Conservation (phyloP, 768 basidiomycete genomes). For the Naematelia aurantialba region DNA sequence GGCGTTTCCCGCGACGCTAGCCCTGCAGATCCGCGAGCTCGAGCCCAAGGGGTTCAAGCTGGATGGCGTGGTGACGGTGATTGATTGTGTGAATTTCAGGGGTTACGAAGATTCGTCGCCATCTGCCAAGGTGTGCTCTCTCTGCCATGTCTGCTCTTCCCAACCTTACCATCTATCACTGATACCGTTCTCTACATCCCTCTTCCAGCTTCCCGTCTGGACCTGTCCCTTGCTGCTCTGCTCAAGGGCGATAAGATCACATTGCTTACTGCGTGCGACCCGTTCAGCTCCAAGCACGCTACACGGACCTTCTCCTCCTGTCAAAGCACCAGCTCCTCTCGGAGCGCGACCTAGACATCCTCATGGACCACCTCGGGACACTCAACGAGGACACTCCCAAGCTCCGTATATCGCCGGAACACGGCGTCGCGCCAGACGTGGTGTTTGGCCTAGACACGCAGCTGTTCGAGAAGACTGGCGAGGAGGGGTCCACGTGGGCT, state of each 20-base stretch:
- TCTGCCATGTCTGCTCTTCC: neutral
- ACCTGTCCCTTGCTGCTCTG: neutral
- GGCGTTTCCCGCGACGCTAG: conserved; percentile 91
- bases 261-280: conserved; percentile 3
- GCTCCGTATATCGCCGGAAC: conserved; percentile 60
- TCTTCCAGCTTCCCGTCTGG: neutral
- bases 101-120: conserved; percentile 91
- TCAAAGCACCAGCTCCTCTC: conserved; percentile 85
- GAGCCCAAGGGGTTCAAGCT: conserved; percentile 78
- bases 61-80: conserved; percentile 85
- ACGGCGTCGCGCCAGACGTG: conserved; percentile 67
- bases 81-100: conserved; percentile 71
- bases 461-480: conserved; percentile 56
- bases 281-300: conserved; percentile 64
- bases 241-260: neutral
- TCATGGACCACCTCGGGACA: conserved; percentile 80
- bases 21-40: conserved; percentile 87
- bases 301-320: conserved; percentile 87
- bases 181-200: neutral
- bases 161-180: too few relatives aligned
- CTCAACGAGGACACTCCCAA: conserved; percentile 88
- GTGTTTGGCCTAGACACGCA: conserved; percentile 89
- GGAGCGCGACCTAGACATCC: conserved; percentile 71
- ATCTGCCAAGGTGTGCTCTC: conserved; percentile 72
- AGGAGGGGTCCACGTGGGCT: conserved; percentile 37